These are phyloP conservation scores for Colletotrichum paranaense DNA, from an alignment of 2,329 filamentous ascomycete species.

Conservation along the genomic window DNA sequence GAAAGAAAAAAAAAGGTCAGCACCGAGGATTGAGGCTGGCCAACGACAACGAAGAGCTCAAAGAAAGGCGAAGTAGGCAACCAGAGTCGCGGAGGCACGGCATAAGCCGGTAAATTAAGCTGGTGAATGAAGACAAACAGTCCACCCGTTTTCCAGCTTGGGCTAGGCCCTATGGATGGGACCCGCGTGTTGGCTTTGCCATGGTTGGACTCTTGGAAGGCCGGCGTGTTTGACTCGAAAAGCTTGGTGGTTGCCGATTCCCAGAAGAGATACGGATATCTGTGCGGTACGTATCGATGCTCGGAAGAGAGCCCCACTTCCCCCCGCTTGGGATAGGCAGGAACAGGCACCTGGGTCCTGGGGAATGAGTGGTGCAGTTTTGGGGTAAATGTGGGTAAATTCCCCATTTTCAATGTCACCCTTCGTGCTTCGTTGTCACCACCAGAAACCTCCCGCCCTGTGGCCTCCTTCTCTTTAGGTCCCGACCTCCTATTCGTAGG, in stretches of 20 bases:
- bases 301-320: slow-evolving; percentile 1
- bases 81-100: not conserved
- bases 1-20: too few species aligned
- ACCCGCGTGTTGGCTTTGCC: not conserved
- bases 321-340: not conserved
- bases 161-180: not conserved
- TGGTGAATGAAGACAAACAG: not conserved
- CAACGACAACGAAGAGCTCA: not conserved
- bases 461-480: not conserved
- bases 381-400: not conserved
- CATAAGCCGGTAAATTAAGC: not conserved
- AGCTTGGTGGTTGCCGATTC: slow-evolving; percentile 22
- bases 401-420: slow-evolving; percentile 1
- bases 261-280: slow-evolving; percentile 10
- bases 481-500: not conserved
- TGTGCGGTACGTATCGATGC: too few species aligned
- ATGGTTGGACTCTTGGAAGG: not conserved
- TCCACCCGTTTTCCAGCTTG: not conserved
- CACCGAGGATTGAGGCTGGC: not conserved
- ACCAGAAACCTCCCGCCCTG: not conserved
- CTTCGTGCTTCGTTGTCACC: not conserved
- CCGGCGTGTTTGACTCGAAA: slow-evolving; percentile 22
- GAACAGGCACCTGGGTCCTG: not conserved
- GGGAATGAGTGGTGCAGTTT: not conserved
- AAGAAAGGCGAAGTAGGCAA: not conserved